phyloP scores from a whole-genome alignment of 495 filamentous ascomycete genomes.

The Lichenothelia convexa region DNA sequence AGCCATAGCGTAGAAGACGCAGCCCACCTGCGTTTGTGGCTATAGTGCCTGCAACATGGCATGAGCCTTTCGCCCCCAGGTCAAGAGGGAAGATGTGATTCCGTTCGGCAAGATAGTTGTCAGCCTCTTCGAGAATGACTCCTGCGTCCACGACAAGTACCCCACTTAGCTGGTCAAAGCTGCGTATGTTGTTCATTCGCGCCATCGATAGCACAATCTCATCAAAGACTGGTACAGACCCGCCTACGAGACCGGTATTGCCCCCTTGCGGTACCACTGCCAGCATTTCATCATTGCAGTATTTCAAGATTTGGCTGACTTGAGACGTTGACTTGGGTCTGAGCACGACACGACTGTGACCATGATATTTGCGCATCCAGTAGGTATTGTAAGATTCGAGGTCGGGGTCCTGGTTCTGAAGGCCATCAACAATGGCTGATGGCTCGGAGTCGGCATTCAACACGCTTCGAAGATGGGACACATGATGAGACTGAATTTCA shows the following conservation, averaged over 20 bases:
- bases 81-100: slow-evolving; percentile 85
- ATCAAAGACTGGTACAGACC: slow-evolving; percentile 89
- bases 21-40: slow-evolving; percentile 90
- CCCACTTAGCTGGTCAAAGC: slow-evolving; percentile 85
- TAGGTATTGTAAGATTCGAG: slow-evolving; percentile 87
- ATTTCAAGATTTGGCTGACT: slow-evolving; percentile 70
- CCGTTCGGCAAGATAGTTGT: slow-evolving; percentile 61
- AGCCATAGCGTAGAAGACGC: slow-evolving; percentile 78
- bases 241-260: slow-evolving; percentile 88
- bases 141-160: slow-evolving; percentile 79
- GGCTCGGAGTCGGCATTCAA: slow-evolving; percentile 53
- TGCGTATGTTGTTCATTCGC: slow-evolving; percentile 76
- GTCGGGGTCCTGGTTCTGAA: slow-evolving; percentile 53
- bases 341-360: slow-evolving; percentile 69
- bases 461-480: slow-evolving; percentile 61
- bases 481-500: too few species aligned
- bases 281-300: slow-evolving; percentile 80
- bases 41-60: slow-evolving; percentile 96
- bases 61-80: slow-evolving; percentile 90
- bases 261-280: slow-evolving; percentile 97
- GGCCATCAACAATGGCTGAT: slow-evolving; percentile 68
- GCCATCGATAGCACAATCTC: slow-evolving; percentile 85
- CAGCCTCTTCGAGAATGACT: slow-evolving; percentile 73
- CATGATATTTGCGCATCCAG: slow-evolving; percentile 98
- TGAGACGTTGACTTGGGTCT: slow-evolving; percentile 69